Evolutionary conservation across 768 basidiomycete species (phyloP).

Genomic region (Kwoniella botswanensis): DNA sequence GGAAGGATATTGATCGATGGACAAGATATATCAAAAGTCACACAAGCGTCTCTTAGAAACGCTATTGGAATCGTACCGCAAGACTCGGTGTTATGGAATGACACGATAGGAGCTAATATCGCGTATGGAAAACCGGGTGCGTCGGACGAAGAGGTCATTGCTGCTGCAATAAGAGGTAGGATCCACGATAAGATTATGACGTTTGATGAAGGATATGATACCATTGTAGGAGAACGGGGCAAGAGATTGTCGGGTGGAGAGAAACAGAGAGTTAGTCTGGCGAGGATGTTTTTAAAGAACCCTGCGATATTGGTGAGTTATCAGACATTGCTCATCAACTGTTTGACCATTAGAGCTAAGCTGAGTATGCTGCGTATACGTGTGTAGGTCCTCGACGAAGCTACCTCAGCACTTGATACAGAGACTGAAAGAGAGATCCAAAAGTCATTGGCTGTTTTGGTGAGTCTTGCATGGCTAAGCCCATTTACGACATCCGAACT

Average conservation of each 20-base stretch:
- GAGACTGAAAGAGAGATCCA: slow-evolving; percentile 89
- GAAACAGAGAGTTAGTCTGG: slow-evolving; percentile 87
- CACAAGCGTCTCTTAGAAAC: slow-evolving; percentile 75
- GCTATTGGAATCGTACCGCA: slow-evolving; percentile 92
- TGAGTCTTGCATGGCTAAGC: slow-evolving; percentile 1
- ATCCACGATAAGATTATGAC: slow-evolving; percentile 83
- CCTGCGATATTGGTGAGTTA: slow-evolving; percentile 79
- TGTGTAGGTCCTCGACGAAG: slow-evolving; percentile 49
- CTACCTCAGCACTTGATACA: slow-evolving; percentile 74
- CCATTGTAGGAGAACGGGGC: slow-evolving; percentile 86
- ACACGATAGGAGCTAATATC: slow-evolving; percentile 57
- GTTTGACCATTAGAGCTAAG: no score
- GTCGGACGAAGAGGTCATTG: slow-evolving; percentile 73
- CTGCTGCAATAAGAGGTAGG: slow-evolving; percentile 78
- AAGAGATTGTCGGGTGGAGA: slow-evolving; percentile 84
- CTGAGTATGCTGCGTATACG: no score
- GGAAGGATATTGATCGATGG: slow-evolving; percentile 86
- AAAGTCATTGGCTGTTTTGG: slow-evolving; percentile 77
- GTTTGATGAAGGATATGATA: slow-evolving; percentile 83
- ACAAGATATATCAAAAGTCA: slow-evolving; percentile 84
- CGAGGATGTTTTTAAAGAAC: slow-evolving; percentile 82
- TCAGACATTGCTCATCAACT: no score
- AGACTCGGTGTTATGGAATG: slow-evolving; percentile 62
- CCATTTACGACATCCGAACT: no score
- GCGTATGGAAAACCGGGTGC: slow-evolving; percentile 80